Evolutionary conservation across 208 protist species (phyloP), one percentile per base, ranked within the genome.

Genomic region (Porcisia deanei): DNA sequence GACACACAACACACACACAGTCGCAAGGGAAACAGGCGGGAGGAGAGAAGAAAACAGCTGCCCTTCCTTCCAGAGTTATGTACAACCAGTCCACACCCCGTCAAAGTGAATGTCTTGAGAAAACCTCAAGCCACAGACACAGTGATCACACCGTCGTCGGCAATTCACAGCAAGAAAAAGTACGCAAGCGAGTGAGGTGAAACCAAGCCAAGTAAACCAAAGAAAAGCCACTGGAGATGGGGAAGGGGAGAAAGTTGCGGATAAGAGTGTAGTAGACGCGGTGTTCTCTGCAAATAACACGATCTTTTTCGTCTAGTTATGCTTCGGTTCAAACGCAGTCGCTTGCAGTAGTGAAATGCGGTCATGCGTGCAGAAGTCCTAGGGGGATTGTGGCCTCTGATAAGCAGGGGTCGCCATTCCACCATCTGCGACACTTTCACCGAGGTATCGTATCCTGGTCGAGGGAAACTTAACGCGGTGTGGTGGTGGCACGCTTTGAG

Each of bases 381-480:
- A 75, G 6, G 45, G 25, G 9, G 70, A 34, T 37, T 59, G 52
- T 20, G 37, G 16, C 7, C 6, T 34, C 67, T 45, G 69, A 53
- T 60, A 52, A 49, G 63, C 9, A 18, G 30, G 49, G 30, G 45
- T 52, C 34, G 22, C 2, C 37, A 10, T 55, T 45, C 5, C 52
- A 3, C 34, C 14, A 37, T 4, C 1, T 52, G 61, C 7, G 16
- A 30, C 53, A 18, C 41, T 20, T 12, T 73, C 77, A 22, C 34
- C 16, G 5, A 77, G 30, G 52, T 81, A 76, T 30, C 77, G 71
- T 22, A 81, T 76, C 20, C 60, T 81, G 12, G 72, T 52, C 5
- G 77, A 76, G 6, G 77, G 77, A 81, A 81, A 81, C 39, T 77
- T 52, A 25, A 81, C 71, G 41, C 77, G 71, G 3, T 53, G 18